Percentiles rank a stretch among this genome's conserved stretches.
Conservation (phyloP, 768 basidiomycete species). For the Cytidiella melzeri region DNA sequence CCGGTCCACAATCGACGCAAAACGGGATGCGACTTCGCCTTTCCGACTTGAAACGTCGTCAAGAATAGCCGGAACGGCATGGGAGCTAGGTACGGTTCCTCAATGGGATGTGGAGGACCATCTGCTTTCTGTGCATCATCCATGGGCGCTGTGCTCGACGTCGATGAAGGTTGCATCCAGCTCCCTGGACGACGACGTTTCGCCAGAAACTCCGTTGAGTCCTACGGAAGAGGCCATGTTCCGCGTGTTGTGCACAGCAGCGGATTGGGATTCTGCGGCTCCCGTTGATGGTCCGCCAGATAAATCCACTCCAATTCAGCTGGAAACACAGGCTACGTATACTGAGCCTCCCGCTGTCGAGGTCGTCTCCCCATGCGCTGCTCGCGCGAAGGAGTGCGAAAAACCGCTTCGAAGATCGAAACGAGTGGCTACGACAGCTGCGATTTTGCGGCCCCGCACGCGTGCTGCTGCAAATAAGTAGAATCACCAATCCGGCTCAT, state of each 20-base stretch:
- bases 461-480: slow-evolving; percentile 35
- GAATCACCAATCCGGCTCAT: slow-evolving; percentile 24
- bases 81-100: slow-evolving; percentile 1
- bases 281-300: slow-evolving; percentile 29
- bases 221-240: slow-evolving; percentile 71
- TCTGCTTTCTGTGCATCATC: slow-evolving; percentile 19
- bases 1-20: slow-evolving; percentile 42
- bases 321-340: background rate
- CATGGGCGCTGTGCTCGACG: slow-evolving; percentile 13
- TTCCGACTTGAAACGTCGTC: slow-evolving; percentile 19
- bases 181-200: slow-evolving; percentile 10
- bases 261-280: slow-evolving; percentile 32
- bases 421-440: slow-evolving; percentile 56
- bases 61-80: slow-evolving; percentile 8
- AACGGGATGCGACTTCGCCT: slow-evolving; percentile 22
- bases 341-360: background rate
- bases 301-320: background rate
- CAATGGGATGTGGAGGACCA: slow-evolving; percentile 23
- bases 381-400: slow-evolving; percentile 19
- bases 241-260: slow-evolving; percentile 44
- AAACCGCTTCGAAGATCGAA: slow-evolving; percentile 56
- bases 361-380: slow-evolving; percentile 4
- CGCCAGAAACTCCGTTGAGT: slow-evolving; percentile 50
- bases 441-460: slow-evolving; percentile 42
- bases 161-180: slow-evolving; percentile 8